These are phyloP conservation scores for Xenosphaeropsis pyriputrescens DNA, from an alignment of 2,329 filamentous ascomycete species.

Conservation along the genomic window DNA sequence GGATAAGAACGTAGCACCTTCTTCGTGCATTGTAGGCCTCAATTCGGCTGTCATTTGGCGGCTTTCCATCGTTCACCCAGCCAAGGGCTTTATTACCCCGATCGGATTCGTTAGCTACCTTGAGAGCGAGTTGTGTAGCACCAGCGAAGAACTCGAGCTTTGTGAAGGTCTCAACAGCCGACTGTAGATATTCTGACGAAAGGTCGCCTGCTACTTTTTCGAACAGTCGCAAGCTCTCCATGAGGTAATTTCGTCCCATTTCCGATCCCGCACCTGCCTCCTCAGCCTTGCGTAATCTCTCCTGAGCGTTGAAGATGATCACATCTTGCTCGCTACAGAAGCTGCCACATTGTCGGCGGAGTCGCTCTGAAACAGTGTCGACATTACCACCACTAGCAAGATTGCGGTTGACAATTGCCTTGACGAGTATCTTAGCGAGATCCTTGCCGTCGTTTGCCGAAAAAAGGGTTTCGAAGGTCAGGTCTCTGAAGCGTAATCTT, in stretches of 20 bases:
- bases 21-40: constrained; percentile 56
- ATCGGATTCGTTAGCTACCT: constrained; percentile 72
- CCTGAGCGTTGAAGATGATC: constrained; percentile 95
- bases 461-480: constrained; percentile 85
- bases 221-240: constrained; percentile 80
- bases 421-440: constrained; percentile 85
- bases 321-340: constrained; percentile 98
- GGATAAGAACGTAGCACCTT: constrained; percentile 75
- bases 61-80: constrained; percentile 78
- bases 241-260: constrained; percentile 62
- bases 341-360: constrained; percentile 81
- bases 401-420: constrained; percentile 94
- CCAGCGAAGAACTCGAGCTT: constrained; percentile 81
- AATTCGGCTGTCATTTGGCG: constrained; percentile 53
- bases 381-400: constrained; percentile 96
- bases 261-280: constrained; percentile 67
- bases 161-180: constrained; percentile 67
- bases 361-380: constrained; percentile 90
- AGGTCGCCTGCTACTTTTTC: constrained; percentile 76
- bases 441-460: constrained; percentile 67
- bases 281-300: constrained; percentile 77
- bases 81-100: constrained; percentile 71
- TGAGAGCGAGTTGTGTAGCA: constrained; percentile 75
- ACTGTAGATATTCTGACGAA: constrained; percentile 64
- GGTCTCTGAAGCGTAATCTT: constrained; percentile 52